These are phyloP conservation scores for Boletus tomentosulus DNA, from an alignment of 768 basidiomycete species.

Conservation along the genomic window DNA sequence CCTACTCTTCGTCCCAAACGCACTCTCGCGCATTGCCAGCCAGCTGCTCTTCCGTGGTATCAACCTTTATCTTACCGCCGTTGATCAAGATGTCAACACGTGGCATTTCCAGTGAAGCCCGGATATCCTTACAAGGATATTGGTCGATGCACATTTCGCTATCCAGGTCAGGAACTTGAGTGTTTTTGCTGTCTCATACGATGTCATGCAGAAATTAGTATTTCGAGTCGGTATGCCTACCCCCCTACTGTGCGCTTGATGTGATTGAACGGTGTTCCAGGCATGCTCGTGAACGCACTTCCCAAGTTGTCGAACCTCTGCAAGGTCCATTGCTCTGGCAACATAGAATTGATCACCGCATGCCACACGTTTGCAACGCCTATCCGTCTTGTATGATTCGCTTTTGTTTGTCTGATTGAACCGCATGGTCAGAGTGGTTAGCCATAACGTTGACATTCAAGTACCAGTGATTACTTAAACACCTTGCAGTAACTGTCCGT, in stretches of 20 bases:
- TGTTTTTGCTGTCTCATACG: slow-evolving; percentile 50
- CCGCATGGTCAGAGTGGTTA: slow-evolving; percentile 26
- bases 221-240: slow-evolving; percentile 56
- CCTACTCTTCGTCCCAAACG: slow-evolving; percentile 60
- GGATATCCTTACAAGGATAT: slow-evolving; percentile 65
- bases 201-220: slow-evolving; percentile 47
- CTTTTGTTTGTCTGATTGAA: not conserved
- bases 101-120: slow-evolving; percentile 59
- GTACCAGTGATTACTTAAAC: slow-evolving; percentile 45
- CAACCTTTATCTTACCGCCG: slow-evolving; percentile 54
- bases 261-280: slow-evolving; percentile 28
- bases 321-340: slow-evolving; percentile 58
- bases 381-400: slow-evolving; percentile 49
- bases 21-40: slow-evolving; percentile 63
- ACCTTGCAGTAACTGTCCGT: slow-evolving; percentile 39
- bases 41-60: slow-evolving; percentile 63
- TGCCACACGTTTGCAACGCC: slow-evolving; percentile 50
- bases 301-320: slow-evolving; percentile 58
- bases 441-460: slow-evolving; percentile 42
- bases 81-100: slow-evolving; percentile 37
- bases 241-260: not conserved
- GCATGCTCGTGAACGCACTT: slow-evolving; percentile 66
- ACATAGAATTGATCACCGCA: slow-evolving; percentile 48
- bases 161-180: slow-evolving; percentile 52
- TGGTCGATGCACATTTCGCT: slow-evolving; percentile 57